These are phyloP conservation scores for Arthrobotrys pseudoclavata DNA, from an alignment of 2,329 filamentous ascomycete genomes.

Conservation along the genomic window DNA sequence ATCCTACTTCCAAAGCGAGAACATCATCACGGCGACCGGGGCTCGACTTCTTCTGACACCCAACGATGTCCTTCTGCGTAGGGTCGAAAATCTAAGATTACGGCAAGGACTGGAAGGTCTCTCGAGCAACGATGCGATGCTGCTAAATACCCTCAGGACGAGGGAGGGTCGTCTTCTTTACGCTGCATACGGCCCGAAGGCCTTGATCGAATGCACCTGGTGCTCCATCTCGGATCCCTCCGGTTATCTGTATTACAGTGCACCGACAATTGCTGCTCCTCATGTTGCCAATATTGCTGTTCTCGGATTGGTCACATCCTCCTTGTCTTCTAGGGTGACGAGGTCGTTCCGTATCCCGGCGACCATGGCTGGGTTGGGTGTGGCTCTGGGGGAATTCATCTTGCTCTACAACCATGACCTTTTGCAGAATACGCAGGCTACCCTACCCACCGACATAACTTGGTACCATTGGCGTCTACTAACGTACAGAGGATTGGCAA, in stretches of 20 bases:
- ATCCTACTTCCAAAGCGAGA: conserved; percentile 78
- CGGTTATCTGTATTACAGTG: conserved; percentile 83
- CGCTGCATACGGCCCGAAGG: conserved; percentile 82
- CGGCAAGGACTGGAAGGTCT: conserved; percentile 66
- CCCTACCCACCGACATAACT: conserved; percentile 75
- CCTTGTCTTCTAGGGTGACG: conserved; percentile 74
- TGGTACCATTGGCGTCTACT: conserved; percentile 79
- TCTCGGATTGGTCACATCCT: conserved; percentile 79
- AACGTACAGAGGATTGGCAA: conserved; percentile 73
- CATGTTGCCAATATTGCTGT: conserved; percentile 83
- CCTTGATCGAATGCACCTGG: conserved; percentile 82
- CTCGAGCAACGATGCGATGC: conserved; percentile 73
- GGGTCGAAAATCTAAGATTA: conserved; percentile 74
- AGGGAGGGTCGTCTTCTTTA: conserved; percentile 83
- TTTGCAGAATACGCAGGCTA: conserved; percentile 71
- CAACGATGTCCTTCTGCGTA: conserved; percentile 85
- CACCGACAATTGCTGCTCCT: conserved; percentile 79
- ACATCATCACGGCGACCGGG: conserved; percentile 82
- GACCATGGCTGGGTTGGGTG: conserved; percentile 73
- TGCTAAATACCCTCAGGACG: conserved; percentile 78
- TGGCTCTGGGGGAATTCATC: conserved; percentile 77
- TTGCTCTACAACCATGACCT: conserved; percentile 72
- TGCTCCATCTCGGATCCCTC: conserved; percentile 78
- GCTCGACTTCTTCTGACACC: conserved; percentile 84
- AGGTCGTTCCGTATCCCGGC: conserved; percentile 78